These are phyloP conservation scores for Phytophthora niederhauseri DNA, from an alignment of 352 stramenopile species.

Conservation along the genomic window DNA sequence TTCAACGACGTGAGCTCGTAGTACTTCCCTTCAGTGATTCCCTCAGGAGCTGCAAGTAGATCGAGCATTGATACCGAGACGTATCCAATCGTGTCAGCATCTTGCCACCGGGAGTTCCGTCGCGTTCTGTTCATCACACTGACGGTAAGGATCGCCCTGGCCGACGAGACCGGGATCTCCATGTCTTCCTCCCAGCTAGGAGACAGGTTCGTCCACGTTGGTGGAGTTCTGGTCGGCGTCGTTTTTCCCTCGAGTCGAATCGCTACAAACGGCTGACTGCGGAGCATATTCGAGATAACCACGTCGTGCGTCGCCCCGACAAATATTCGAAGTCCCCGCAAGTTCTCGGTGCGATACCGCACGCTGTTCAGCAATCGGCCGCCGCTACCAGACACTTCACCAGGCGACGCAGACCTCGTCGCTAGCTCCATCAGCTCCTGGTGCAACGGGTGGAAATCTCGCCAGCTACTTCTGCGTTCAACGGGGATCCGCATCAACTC, in stretches of 20 bases:
- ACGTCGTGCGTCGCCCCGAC: conserved; percentile 53
- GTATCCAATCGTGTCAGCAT: conserved; percentile 42
- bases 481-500: conserved; percentile 32
- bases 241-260: conserved; percentile 52
- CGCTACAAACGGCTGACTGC: conserved; percentile 53
- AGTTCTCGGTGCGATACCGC: conserved; percentile 30
- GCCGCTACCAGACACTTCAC: conserved; percentile 7
- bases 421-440: conserved; percentile 45
- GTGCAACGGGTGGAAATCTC: conserved; percentile 52
- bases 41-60: conserved; percentile 33
- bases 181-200: conserved; percentile 69
- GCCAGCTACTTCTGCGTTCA: conserved; percentile 45
- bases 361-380: conserved; percentile 34
- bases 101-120: conserved; percentile 25
- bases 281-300: conserved; percentile 43
- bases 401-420: conserved; percentile 11
- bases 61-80: conserved; percentile 51
- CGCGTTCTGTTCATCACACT: conserved; percentile 48
- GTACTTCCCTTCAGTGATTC: conserved; percentile 28
- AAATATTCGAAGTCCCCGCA: conserved; percentile 50
- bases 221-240: conserved; percentile 33
- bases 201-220: conserved; percentile 64
- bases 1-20: conserved; percentile 27
- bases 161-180: conserved; percentile 52
- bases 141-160: conserved; percentile 45